Base-by-base conservation (phyloP, 495 filamentous ascomycete species). In the Lophium mytilinum region DNA sequence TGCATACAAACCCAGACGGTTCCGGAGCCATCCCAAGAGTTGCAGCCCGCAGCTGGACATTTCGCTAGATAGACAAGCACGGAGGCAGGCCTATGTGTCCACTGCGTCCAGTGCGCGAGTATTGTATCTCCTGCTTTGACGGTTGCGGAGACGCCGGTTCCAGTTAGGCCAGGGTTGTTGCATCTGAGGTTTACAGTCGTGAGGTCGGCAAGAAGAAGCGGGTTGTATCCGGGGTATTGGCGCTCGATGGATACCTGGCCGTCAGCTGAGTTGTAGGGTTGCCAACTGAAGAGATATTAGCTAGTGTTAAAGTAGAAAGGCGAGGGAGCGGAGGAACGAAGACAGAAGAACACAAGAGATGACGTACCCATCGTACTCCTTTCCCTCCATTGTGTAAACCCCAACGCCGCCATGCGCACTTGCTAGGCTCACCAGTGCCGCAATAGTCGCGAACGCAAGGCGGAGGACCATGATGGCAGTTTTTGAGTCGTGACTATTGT, bases 11-110 rank as follows among this genome's bases (percentile, higher is more conserved):
- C 49, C 58, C 64, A 66, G 21, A 56, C 48, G 17, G 47, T 58
- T 8, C 61, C 57, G 30, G 50, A 42, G 2, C 57, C 61, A 49
- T 64, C 58, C 50, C 50, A 64, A 49, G 17, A 40, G 42, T 63
- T 61, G 41, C 56, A 59, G 37, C 60, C 55, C 6, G 43, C 18
- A 37, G 19, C 36, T 6, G 61, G 61, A 53, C 64, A 66, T 46
- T 64, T 61, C 1, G 64, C 61, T 61, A 67, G 64, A 40, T 64
- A 67, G 37, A 64, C 40, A 48, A 64, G 40, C n/a, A 67, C 51
- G 21, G 64, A 34, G 11, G 60, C 60, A 1, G 60, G 60, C 0
- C 56, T 39, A 53, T 66, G 60, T 11, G 63, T 63, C 63, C 60
- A 63, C 41, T 63, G 63, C 3, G 41, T 57, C 63, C 63, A 66